Evolutionary conservation across 2,329 filamentous ascomycete species (phyloP), one percentile per base, ranked within the genome.

Genomic region (Herpotrichia juniperi): DNA sequence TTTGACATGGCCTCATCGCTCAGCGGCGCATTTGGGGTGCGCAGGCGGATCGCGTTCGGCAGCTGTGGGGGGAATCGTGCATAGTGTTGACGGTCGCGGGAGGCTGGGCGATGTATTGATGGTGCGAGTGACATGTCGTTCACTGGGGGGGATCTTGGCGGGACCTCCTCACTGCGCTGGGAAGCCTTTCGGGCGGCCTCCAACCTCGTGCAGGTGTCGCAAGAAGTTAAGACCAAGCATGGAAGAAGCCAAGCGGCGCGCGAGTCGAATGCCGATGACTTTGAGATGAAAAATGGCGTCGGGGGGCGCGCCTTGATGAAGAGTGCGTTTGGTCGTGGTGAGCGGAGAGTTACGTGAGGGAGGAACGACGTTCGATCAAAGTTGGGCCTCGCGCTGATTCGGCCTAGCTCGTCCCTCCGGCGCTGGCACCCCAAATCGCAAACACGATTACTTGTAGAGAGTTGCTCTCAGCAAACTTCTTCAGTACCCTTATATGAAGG

Each of bases 1-100:
- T 67, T 72, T 50, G 69, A 69, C 63, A 74, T 69, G 61, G 69
- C 64, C 63, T 79, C 76, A 67, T 77, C 72, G 58, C 68, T 78
- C 72, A 79, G 72, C 62, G 58, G 56, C 49, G 72, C 67, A 66
- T 74, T 79, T 49, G 72, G 71, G 11, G 71, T 75, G 59, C 75
- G 75, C 61, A 76, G 64, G 53, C 67, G 69, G 56, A 65, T 66
- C 59, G 70, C 66, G 61, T 71, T 72, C 50, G 68, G 61, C 49
- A 65, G 61, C 24, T 66, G 63, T 54, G 61, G 52, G 64, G 69
- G 67, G 63, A 68, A 68, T 51, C 69, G 71, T 54, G 71, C 76
- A 76, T 79, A 72, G 61, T 71, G 68, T 57, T 70, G 69, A 65
- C 75, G 76, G 58, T 73, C 70, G 59, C 64, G 62, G 53, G 73